These are phyloP conservation scores for Aureobasidium lini DNA, from an alignment of 2,329 filamentous ascomycete genomes.

Conservation along the genomic window DNA sequence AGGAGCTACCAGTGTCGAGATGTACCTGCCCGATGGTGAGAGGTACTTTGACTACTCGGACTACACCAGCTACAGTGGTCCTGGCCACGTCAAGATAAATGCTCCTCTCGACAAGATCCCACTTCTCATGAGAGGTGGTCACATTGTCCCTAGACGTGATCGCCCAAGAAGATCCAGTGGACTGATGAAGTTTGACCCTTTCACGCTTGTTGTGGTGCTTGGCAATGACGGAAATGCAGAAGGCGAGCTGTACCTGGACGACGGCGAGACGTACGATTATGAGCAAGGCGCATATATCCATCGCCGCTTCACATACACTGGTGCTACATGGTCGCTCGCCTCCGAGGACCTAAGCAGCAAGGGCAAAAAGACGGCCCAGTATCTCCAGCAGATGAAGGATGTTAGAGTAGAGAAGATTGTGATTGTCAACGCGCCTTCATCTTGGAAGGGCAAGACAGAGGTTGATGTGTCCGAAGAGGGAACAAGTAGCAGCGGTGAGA, in stretches of 20 bases:
- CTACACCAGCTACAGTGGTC: constrained; percentile 66
- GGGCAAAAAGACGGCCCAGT: constrained; percentile 60
- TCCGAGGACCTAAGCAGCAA: constrained; percentile 58
- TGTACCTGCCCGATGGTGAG: constrained; percentile 84
- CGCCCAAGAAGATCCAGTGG: constrained; percentile 75
- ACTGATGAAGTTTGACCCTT: constrained; percentile 90
- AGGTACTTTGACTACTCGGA: constrained; percentile 95
- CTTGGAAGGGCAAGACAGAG: constrained; percentile 60
- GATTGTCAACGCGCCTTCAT: constrained; percentile 67
- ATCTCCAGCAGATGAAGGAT: constrained; percentile 68
- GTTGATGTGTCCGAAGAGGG: constrained; percentile 57
- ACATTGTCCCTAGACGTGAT: constrained; percentile 86
- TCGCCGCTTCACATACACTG: constrained; percentile 64
- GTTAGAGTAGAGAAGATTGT: constrained; percentile 80
- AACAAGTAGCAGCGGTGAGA: constrained; percentile 35
- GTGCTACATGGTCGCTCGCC: constrained; percentile 49
- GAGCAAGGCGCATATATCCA: constrained; percentile 82
- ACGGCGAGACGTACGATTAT: constrained; percentile 88
- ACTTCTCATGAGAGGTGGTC: constrained; percentile 83
- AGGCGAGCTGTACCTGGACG: constrained; percentile 83
- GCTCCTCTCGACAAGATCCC: constrained; percentile 83
- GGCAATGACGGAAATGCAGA: constrained; percentile 62
- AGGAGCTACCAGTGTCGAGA: constrained; percentile 61
- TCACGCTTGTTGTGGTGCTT: constrained; percentile 77
- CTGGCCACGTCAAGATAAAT: constrained; percentile 63